A percentile compares a stretch with the other conserved stretches of the same genome.
Evolutionary conservation across 78 protist species (phyloP).

Genomic region (Planoprotostelium fungivorum): DNA sequence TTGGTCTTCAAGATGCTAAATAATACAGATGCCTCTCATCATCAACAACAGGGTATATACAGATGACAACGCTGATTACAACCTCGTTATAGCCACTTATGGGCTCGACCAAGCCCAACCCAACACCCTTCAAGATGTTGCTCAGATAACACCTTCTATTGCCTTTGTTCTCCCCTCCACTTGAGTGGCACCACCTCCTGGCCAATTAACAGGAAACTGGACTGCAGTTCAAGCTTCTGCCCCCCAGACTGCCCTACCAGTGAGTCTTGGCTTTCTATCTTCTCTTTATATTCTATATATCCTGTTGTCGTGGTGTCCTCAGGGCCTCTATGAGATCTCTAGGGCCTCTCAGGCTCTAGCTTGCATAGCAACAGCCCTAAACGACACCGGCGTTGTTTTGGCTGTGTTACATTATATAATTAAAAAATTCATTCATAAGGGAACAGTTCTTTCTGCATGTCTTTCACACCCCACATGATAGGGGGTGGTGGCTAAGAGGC

Average conservation of each 20-base stretch:
- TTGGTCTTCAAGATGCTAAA: neutral
- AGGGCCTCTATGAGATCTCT: neutral
- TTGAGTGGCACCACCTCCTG: neutral
- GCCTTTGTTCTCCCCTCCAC: neutral
- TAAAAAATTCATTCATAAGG: too few relatives aligned
- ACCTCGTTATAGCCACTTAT: neutral
- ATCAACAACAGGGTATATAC: neutral
- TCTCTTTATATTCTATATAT: neutral
- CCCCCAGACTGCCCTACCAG: neutral
- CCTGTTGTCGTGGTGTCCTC: neutral
- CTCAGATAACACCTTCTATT: neutral
- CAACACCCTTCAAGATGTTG: neutral
- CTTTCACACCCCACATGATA: too few relatives aligned
- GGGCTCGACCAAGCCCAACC: neutral
- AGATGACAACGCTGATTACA: neutral
- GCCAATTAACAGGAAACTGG: conserved; percentile 1
- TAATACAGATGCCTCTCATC: neutral
- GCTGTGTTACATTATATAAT: too few relatives aligned
- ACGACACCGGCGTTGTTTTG: too few relatives aligned
- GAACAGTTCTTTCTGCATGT: too few relatives aligned
- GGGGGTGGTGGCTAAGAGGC: too few relatives aligned
- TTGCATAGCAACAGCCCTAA: too few relatives aligned
- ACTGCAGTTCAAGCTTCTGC: neutral
- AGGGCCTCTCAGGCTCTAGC: neutral
- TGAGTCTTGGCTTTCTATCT: neutral